A percentile compares a stretch with the other conserved stretches of the same genome.
phyloP scores from a whole-genome alignment of 495 filamentous ascomycete species.

The Neurospora terricola region DNA sequence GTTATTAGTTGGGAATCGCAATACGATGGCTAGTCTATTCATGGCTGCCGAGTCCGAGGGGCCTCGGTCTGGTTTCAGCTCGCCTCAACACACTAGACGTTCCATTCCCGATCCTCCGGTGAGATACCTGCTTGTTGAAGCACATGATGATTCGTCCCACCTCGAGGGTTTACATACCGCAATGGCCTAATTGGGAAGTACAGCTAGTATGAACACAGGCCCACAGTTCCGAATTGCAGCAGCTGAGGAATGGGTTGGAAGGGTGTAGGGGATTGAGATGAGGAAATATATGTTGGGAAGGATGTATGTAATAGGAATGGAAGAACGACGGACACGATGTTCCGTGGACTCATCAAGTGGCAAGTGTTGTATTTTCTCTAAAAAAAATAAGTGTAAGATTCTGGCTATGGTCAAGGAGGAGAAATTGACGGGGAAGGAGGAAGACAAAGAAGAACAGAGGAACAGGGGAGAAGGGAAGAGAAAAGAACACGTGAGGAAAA shows the following conservation, averaged over 20 bases:
- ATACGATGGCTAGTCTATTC: background rate
- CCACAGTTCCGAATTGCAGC: background rate
- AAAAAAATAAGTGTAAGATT: background rate
- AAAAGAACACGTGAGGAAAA: too few species aligned
- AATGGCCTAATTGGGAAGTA: background rate
- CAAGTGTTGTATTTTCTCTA: too few species aligned
- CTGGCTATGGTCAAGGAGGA: background rate
- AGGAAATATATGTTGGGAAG: too few species aligned
- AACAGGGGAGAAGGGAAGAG: background rate
- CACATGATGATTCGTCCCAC: background rate
- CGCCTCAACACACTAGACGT: background rate
- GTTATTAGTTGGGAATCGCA: too few species aligned
- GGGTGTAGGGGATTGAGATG: background rate
- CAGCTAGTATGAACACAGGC: background rate
- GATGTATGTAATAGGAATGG: background rate
- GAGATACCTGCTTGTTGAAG: background rate
- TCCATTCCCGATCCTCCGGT: background rate
- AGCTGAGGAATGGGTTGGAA: background rate
- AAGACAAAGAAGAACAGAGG: background rate
- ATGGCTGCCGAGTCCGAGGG: background rate
- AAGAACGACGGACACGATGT: background rate
- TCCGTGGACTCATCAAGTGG: background rate
- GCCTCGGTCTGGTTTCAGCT: background rate
- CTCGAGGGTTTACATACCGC: background rate
- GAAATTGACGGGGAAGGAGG: background rate